Evolutionary conservation across 257 asterid genomes (phyloP), one percentile per base, ranked within the genome.

Genomic region (Solanum sejunctum): DNA sequence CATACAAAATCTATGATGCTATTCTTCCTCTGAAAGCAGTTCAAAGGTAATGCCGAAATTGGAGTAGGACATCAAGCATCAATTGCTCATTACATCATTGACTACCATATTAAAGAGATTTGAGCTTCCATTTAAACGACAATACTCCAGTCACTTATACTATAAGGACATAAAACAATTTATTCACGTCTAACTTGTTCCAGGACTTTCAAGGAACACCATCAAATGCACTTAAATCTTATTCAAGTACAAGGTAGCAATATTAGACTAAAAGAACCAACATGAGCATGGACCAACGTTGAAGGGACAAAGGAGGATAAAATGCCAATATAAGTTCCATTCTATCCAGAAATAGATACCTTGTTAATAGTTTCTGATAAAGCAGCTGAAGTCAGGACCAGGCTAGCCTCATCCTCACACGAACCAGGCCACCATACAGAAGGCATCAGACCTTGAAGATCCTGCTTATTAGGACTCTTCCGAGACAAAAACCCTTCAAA

Each of bases 401-500:
- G 93, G 94, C 98, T 90, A 86, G 90, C 92, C 90, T 93, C 98
- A 64, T 96, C 98, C 88, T 94, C 99, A 87, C 88, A 89, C 80
- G 98, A 93, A 82, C 97, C 98, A 86, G 98, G 95, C 98, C 98
- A 96, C 97, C 97, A 96, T 20, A 96, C 97, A 41, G 95, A 93
- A 89, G 99, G 98, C 89, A 96, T 93, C 89, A 96, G 84, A 87
- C 92, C 90, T 81, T 92, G 98, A 78, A 96, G 98, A 88, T 96
- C 99, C 81, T 93, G 96, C 86, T 93, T 94, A 88, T 92, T 94
- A 23, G 98, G 98, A 87, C 84, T 89, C 91, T 93, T 96, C 88
- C 94, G 89, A 4, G 97, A 93, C 88, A 96, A 93, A 72, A 96
- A 92, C 36, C 99, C 98, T 86, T 96, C 99, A 87, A 96, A 93